Evolutionary conservation across 1,284 basidiomycete genomes (phyloP).

Genomic region (Inonotus hispidus): DNA sequence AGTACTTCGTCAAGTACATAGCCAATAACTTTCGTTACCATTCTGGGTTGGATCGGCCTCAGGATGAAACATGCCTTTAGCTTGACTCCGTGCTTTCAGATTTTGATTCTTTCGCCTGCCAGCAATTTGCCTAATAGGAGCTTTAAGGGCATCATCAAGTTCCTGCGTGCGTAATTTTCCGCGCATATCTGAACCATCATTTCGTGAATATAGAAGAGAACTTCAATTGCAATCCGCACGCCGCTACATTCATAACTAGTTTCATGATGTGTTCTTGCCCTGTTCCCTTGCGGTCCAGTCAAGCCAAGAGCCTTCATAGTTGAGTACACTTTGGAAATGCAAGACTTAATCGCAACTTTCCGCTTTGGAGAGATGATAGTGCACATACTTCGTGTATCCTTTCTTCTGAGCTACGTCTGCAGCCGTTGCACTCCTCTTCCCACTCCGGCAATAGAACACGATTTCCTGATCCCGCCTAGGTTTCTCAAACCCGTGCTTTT

Average conservation of each 20-base stretch:
- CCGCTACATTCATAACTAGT: not conserved
- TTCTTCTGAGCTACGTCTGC: constrained; percentile 79
- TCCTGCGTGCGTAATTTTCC: too few species aligned
- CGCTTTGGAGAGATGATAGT: not conserved
- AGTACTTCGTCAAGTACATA: not conserved
- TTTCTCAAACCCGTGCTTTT: constrained; percentile 81
- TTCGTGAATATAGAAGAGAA: not conserved
- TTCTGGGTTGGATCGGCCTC: too few species aligned
- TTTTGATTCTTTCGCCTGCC: too few species aligned
- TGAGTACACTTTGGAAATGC: constrained; percentile 52
- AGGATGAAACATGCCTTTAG: too few species aligned
- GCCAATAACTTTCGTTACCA: not conserved
- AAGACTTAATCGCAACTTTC: not conserved
- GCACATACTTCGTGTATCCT: constrained; percentile 77
- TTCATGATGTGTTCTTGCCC: constrained; percentile 17
- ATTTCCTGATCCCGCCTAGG: constrained; percentile 75
- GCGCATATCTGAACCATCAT: too few species aligned
- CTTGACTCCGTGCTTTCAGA: too few species aligned
- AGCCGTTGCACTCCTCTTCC: constrained; percentile 80
- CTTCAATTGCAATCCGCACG: not conserved
- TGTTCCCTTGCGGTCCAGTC: constrained; percentile 79
- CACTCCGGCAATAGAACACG: constrained; percentile 93
- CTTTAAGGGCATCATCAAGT: too few species aligned
- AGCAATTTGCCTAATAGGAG: too few species aligned
- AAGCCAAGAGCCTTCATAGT: constrained; percentile 91